Base-by-base conservation (phyloP, 352 stramenopile genomes). In the Globisporangium cystogenes region DNA sequence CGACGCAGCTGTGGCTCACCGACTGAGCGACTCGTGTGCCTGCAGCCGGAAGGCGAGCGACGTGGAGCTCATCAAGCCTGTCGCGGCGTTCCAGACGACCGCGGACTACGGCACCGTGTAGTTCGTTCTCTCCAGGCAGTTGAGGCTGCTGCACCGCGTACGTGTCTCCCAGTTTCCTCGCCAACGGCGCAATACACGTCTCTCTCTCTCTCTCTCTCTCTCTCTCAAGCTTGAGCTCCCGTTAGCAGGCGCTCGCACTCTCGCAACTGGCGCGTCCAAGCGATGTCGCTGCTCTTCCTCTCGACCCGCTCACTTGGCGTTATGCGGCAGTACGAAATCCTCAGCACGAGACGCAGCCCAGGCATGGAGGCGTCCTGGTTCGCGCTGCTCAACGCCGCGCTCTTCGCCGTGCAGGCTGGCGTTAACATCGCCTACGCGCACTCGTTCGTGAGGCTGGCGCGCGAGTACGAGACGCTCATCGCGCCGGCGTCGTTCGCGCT, bases 401-500 rank as follows among this genome's bases (percentile, higher is more conserved):
- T 92, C 41, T 75, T 90, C 27, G 56, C 70, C 29, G 47, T 82
- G 36, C 81, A 92, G 56, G 78, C 69, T 0, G 67, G 66, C 48
- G 71, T 90, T 24, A 90, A 90, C 57, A 80, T 81, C 45, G 60
- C 71, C 12, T 89, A 90, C 59, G 75, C 72, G 48, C 76, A 80
- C 39, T 64, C 48, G 27, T 73, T 91, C 41, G 70, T 77, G 55
- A 43, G 43, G 14, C 64, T 82, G 16, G 54, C 67, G 29, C 70
- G 64, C n/a, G 65, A 83, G 27, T 81, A 86, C 48, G 78, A 92
- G 58, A 88, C 81, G 43, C 64, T 90, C 12, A 88, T 92, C 53
- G 71, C 78, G 15, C 81, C 81, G 2, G 72, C 74, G 37, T 76
- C 59, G 41, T 92, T 83, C 53, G 76, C 74, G 23, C 64, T 86